Evolutionary conservation across 2,329 filamentous ascomycete species (phyloP).

Genomic region (Taxawa tesnikishii): DNA sequence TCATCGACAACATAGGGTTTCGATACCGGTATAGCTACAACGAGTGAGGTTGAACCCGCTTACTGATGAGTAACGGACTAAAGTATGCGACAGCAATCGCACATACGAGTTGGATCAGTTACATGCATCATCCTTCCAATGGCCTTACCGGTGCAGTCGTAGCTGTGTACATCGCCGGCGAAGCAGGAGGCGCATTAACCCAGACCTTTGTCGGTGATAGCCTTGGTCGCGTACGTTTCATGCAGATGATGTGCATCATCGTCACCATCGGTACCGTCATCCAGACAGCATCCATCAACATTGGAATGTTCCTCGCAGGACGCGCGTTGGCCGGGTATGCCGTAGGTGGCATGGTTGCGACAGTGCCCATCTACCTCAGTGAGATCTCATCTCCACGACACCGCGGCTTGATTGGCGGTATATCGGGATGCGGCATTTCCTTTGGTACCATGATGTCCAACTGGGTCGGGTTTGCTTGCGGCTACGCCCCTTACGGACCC

Average conservation of each 20-base stretch:
- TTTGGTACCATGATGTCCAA: conserved; percentile 46
- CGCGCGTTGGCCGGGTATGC: conserved; percentile 17
- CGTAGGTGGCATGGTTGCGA: conserved; percentile 32
- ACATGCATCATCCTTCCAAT: conserved; percentile 44
- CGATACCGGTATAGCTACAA: conserved; percentile 49
- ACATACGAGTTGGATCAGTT: conserved; percentile 46
- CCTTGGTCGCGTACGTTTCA: conserved; percentile 22
- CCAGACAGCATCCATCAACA: conserved; percentile 41
- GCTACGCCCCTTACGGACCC: conserved; percentile 39
- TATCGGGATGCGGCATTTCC: conserved; percentile 38
- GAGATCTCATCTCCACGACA: conserved; percentile 35
- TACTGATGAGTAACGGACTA: too few relatives aligned
- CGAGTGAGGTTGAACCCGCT: conserved; percentile 18
- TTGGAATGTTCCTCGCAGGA: conserved; percentile 19
- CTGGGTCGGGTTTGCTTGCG: conserved; percentile 45
- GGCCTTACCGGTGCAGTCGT: conserved; percentile 46
- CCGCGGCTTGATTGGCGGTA: conserved; percentile 41
- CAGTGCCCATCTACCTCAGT: conserved; percentile 43
- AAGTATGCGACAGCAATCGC: conserved; percentile 33
- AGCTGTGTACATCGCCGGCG: conserved; percentile 46
- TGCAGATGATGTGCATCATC: conserved; percentile 36
- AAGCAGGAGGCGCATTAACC: conserved; percentile 38
- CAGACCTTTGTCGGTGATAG: conserved; percentile 43
- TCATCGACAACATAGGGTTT: conserved; percentile 27
- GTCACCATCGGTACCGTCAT: conserved; percentile 43